These are phyloP conservation scores for Senna siamea DNA, from an alignment of 306 rosid species.

Conservation along the genomic window DNA sequence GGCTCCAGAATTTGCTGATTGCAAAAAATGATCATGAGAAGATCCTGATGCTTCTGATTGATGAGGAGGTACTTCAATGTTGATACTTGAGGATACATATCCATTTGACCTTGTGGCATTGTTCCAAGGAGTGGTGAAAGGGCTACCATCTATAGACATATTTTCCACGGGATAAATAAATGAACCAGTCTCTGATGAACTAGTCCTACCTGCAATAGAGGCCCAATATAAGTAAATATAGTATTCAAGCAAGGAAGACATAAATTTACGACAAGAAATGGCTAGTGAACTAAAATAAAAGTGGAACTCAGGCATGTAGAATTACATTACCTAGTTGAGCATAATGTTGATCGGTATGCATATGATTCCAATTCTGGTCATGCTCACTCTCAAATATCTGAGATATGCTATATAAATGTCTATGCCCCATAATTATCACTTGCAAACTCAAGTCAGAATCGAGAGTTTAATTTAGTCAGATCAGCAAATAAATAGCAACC, in stretches of 20 bases:
- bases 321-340: slow-evolving; percentile 65
- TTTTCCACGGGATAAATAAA: slow-evolving; percentile 65
- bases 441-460: slow-evolving; percentile 41
- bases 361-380: slow-evolving; percentile 80
- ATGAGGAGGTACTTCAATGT: slow-evolving; percentile 58
- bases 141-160: slow-evolving; percentile 56
- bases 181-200: slow-evolving; percentile 65
- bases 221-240: slow-evolving; percentile 29
- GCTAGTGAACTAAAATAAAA: slow-evolving; percentile 4
- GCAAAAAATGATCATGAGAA: slow-evolving; percentile 67
- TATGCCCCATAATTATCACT: slow-evolving; percentile 72
- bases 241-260: slow-evolving; percentile 10
- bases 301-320: slow-evolving; percentile 30
- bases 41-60: slow-evolving; percentile 67
- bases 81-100: slow-evolving; percentile 61
- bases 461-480: slow-evolving; percentile 24
- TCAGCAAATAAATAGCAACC: slow-evolving; percentile 44
- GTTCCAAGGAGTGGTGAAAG: slow-evolving; percentile 68
- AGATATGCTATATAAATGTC: slow-evolving; percentile 67
- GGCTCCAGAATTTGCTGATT: slow-evolving; percentile 58
- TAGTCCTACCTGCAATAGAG: slow-evolving; percentile 57
- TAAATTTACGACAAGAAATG: slow-evolving; percentile 20
- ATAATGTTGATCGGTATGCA: slow-evolving; percentile 67
- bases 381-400: slow-evolving; percentile 68
- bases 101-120: slow-evolving; percentile 61